Base-by-base conservation (phyloP, 2,329 filamentous ascomycete species). In the Colletotrichum magnum region DNA sequence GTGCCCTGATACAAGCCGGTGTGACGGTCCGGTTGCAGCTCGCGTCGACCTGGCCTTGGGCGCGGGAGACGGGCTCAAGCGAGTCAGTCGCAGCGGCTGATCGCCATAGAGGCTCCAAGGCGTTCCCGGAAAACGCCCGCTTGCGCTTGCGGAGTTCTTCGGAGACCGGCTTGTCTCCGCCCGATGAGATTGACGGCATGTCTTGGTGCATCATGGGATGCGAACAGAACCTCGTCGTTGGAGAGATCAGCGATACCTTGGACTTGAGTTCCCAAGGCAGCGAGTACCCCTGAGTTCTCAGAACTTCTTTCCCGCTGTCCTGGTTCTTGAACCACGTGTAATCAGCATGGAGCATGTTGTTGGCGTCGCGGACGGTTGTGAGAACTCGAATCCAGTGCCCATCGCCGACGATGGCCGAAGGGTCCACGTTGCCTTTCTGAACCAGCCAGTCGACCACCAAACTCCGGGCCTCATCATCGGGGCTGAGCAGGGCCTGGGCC, bases 401-500 rank as follows among this genome's bases (percentile, higher is more conserved):
- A 10, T 78, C 73, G 21, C 79, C 77, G 9, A 76, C 75, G 21
- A 85, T 72, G 41, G 83, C 77, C 21, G 74, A 72, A 12, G 47
- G 6, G 81, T 74, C 10, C 73, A 74, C 32, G 84, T 73, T 28
- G 82, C 82, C 24, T 78, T 79, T 3, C 77, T 75, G 5, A 75
- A 52, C 72, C 5, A 89, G 79, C 87, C 87, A 89, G 53, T 74
- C 68, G 9, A 80, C 77, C 15, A 88, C 80, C 0, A 81, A 75
- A 6, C 79, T 74, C 1, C 81, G 75, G 0, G 85, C 79, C 3
- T 78, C 75, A 9, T 75, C 73, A 15, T 75, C 79, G 0, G 87
- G 87, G 5, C 79, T 79, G 26, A 88, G 79, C 71, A 88, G 81
- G 10, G 80, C 78, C 62, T 84, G 82, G 63, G 88, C 83, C 70